Evolutionary conservation across 768 basidiomycete species (phyloP), one percentile per base, ranked within the genome.

Genomic region (Ramaria sp.): DNA sequence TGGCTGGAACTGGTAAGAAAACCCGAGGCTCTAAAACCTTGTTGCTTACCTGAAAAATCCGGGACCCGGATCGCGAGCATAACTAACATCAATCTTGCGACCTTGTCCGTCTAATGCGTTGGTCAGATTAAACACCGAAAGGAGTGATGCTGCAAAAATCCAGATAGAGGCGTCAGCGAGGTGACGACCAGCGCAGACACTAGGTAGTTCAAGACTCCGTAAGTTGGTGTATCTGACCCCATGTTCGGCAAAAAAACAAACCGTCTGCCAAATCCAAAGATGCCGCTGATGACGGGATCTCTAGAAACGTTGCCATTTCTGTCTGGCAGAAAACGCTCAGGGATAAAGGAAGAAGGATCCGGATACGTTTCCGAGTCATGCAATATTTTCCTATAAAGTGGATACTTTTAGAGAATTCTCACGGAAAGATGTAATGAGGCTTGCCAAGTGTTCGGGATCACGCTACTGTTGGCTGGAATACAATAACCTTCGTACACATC

Each of bases 401-500:
- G n/a, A n/a, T n/a, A n/a, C n/a, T n/a, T 75, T 32, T 5, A 32
- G 30, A 59, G 77, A 80, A 1, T 63, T 64, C 5, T 69, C 63
- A 1, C 71, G 71, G 61, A 83, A 74, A 44, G 76, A 75, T 1
- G 78, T 65, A 64, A 82, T 75, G n/a, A n/a, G n/a, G n/a, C n/a
- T n/a, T n/a, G n/a, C n/a, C n/a, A n/a, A n/a, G n/a, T n/a, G n/a
- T n/a, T n/a, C n/a, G n/a, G n/a, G n/a, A n/a, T n/a, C n/a, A n/a
- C n/a, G n/a, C n/a, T n/a, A n/a, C n/a, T n/a, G n/a, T n/a, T n/a
- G n/a, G n/a, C n/a, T n/a, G n/a, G n/a, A n/a, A n/a, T n/a, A n/a
- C n/a, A n/a, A n/a, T n/a, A n/a, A n/a, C n/a, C n/a, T n/a, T n/a
- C n/a, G n/a, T n/a, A n/a, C n/a, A n/a, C n/a, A n/a, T n/a, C n/a